These are phyloP conservation scores for Erysiphe pulchra DNA, from an alignment of 2,329 filamentous ascomycete genomes.

Conservation along the genomic window DNA sequence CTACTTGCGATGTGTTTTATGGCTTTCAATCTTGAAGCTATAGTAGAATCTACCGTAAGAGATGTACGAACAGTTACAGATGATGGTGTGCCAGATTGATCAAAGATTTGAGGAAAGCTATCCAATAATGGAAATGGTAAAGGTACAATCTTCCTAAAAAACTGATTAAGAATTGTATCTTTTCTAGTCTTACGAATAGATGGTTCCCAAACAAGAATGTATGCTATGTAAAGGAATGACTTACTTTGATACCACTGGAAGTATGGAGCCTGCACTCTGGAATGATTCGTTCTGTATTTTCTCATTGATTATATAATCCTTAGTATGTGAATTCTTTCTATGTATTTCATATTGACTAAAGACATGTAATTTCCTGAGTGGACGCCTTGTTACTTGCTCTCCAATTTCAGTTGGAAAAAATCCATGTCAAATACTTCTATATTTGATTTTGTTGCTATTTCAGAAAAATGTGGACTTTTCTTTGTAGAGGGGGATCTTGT, in stretches of 20 bases:
- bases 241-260: constrained; percentile 12
- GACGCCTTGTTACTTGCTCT: constrained; percentile 8
- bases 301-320: not conserved
- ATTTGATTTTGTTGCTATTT: not conserved
- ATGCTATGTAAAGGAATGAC: constrained; percentile 3
- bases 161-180: no score
- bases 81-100: constrained; percentile 9
- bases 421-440: constrained; percentile 14
- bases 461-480: no score
- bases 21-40: constrained; percentile 40
- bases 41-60: constrained; percentile 48
- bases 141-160: constrained; percentile 14
- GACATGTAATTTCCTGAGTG: constrained; percentile 11
- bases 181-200: no score
- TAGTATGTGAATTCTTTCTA: constrained; percentile 9
- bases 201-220: not conserved
- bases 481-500: no score
- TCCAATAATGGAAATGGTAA: constrained; percentile 55
- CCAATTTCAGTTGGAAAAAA: constrained; percentile 6
- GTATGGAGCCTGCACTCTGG: constrained; percentile 11
- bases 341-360: constrained; percentile 15
- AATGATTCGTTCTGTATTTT: constrained; percentile 2
- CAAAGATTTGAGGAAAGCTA: constrained; percentile 60
- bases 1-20: constrained; percentile 38
- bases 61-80: constrained; percentile 26